Percentiles rank a stretch among this genome's conserved stretches.
These are phyloP conservation scores for Sugiyamaella qingdaonensis DNA, from an alignment of 805 yeast species.

Conservation along the genomic window DNA sequence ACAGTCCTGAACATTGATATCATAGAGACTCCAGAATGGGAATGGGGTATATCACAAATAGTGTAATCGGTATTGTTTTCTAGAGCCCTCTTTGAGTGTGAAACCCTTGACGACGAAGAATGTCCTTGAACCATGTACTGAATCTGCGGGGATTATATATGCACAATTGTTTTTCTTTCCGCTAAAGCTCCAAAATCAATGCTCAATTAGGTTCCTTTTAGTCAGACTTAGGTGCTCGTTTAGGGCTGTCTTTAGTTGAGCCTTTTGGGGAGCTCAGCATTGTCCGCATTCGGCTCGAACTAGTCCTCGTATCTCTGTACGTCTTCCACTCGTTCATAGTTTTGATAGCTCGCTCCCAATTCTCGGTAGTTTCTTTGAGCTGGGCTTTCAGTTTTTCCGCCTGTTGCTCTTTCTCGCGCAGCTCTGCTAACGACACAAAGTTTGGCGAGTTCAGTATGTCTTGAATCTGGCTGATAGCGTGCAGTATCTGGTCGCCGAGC, in stretches of 20 bases:
- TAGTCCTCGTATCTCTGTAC: conserved; percentile 14
- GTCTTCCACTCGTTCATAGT: conserved; percentile 28
- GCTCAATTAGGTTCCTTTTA: no score
- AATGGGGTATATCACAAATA: no score
- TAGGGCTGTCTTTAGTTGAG: not conserved
- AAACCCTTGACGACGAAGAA: no score
- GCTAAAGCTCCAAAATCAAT: no score
- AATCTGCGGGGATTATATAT: no score
- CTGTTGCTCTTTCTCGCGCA: conserved; percentile 18
- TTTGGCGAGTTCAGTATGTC: conserved; percentile 18
- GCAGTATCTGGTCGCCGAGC: conserved; percentile 15
- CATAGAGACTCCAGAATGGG: no score
- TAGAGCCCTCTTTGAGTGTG: no score
- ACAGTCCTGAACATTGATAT: no score
- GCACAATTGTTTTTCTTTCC: no score
- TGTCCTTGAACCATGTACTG: no score
- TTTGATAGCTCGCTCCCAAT: conserved; percentile 25
- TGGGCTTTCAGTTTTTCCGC: conserved; percentile 17
- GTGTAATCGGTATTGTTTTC: no score
- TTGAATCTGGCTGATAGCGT: conserved; percentile 12
- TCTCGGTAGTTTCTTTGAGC: conserved; percentile 19
- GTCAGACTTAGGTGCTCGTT: no score
- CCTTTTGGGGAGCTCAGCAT: not conserved
- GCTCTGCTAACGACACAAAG: conserved; percentile 19
- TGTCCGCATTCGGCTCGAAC: not conserved